Evolutionary conservation across 1,284 basidiomycete genomes (phyloP), one percentile per base, ranked within the genome.

Genomic region (Malassezia cuniculi): DNA sequence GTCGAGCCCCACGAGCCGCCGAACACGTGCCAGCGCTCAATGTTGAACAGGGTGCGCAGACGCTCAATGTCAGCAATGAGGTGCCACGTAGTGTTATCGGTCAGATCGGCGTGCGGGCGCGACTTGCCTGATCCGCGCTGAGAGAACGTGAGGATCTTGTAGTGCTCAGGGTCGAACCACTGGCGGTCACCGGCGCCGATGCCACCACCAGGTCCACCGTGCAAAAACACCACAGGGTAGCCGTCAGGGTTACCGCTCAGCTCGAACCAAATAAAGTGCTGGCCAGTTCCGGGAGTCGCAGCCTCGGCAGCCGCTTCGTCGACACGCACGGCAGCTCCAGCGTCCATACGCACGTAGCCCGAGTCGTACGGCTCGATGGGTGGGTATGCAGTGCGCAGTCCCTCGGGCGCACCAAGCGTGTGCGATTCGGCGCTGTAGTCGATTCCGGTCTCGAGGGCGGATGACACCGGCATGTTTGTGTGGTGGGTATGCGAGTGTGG

Each of bases 61-160:
- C 72, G 78, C 66, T 94, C 87, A 10, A 86, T 79, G 60, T 94
- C 89, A 47, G 76, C 79, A 14, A 95, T 85, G 20, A 94, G 76
- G 63, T 89, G 81, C 85, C 85, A 90, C 1, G 87, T 94, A 3
- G 85, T 93, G 69, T 94, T 94, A 48, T 86, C 79, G 52, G 82
- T 78, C 1, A 82, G 69, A 25, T 72, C 81, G 8, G 85, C 84
- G 31, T 52, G 82, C 75, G 85, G 85, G 0, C 74, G 81, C 17
- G 80, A 82, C 58, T 82, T 80, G n/a, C 87, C 86, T 8, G 82
- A 70, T 8, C 73, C 46, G 50, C 73, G 48, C 76, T 74, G 48
- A 78, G 74, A 61, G 74, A 93, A 43, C 1, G 41, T 41, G 17
- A 62, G 45, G 19, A 65, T 49, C 12, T 52, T 51, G 41, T 61